These are phyloP conservation scores for Filobasidium wieringae DNA, from an alignment of 768 basidiomycete genomes.

Conservation along the genomic window DNA sequence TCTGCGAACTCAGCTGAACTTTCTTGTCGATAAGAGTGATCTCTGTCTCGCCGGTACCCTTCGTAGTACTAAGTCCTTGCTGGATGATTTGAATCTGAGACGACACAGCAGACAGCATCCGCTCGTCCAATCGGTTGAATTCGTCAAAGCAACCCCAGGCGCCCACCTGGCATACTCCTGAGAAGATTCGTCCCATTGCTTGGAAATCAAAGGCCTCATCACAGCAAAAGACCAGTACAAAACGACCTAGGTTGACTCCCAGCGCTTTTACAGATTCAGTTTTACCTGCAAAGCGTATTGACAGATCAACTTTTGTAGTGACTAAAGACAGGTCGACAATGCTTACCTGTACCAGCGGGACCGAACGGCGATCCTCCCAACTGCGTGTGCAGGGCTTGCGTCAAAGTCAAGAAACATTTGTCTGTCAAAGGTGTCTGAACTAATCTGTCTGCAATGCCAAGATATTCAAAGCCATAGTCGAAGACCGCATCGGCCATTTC, in stretches of 20 bases:
- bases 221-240: slow-evolving; percentile 99
- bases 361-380: slow-evolving; percentile 96
- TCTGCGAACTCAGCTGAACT: slow-evolving; percentile 84
- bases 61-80: slow-evolving; percentile 78
- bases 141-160: slow-evolving; percentile 68
- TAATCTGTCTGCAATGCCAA: slow-evolving; percentile 89
- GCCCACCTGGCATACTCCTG: slow-evolving; percentile 96
- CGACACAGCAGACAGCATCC: slow-evolving; percentile 93
- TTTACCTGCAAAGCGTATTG: slow-evolving; percentile 54
- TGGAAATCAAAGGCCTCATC: slow-evolving; percentile 99
- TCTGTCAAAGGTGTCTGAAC: slow-evolving; percentile 98
- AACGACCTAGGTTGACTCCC: slow-evolving; percentile 91
- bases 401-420: slow-evolving; percentile 87
- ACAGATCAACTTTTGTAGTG: slow-evolving; percentile 6
- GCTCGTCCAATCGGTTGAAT: slow-evolving; percentile 84
- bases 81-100: slow-evolving; percentile 99
- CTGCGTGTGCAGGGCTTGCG: slow-evolving; percentile 87
- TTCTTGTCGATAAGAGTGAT: slow-evolving; percentile 53
- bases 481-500: slow-evolving; percentile 82
- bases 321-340: background rate
- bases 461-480: slow-evolving; percentile 97
- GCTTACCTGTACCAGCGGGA: slow-evolving; percentile 83
- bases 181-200: slow-evolving; percentile 98
- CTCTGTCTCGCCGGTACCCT: slow-evolving; percentile 86
- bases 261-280: slow-evolving; percentile 99